Evolutionary conservation across 2,329 filamentous ascomycete genomes (phyloP).

Genomic region (Trichoderma sp.): DNA sequence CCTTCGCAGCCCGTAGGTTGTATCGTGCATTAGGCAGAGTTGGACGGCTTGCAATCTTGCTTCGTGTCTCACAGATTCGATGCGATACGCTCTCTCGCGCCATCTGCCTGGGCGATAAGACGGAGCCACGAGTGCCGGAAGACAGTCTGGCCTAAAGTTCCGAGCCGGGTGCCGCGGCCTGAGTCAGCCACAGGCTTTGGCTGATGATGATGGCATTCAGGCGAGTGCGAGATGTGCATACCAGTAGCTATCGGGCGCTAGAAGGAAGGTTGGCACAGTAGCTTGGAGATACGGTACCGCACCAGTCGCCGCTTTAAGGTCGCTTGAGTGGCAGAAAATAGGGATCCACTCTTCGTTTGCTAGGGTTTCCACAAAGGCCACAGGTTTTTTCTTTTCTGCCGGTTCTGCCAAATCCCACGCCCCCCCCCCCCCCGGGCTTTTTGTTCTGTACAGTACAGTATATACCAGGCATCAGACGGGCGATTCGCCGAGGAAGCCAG

Average conservation of each 20-base stretch:
- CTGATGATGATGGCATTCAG: constrained; percentile 4
- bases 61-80: constrained; percentile 5
- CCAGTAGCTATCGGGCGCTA: constrained; percentile 12
- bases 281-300: neutral
- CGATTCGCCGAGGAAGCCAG: constrained; percentile 4
- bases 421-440: neutral
- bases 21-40: constrained; percentile 10
- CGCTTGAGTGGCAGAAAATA: neutral
- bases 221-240: constrained; percentile 5
- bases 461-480: neutral
- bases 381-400: constrained; percentile 9
- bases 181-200: neutral
- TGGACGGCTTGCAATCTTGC: constrained; percentile 1
- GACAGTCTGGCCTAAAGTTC: constrained; percentile 1
- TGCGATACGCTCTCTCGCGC: neutral
- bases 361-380: neutral
- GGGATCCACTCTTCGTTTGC: neutral
- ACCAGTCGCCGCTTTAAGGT: constrained; percentile 14
- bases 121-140: constrained; percentile 4
- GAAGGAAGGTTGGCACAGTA: neutral
- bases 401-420: constrained; percentile 3
- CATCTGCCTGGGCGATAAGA: constrained; percentile 3
- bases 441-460: neutral
- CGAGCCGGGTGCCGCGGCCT: constrained; percentile 8
- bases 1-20: neutral